Percentiles rank a stretch among this genome's conserved stretches.
Conservation (phyloP, 2,329 filamentous ascomycete species). For the Juglanconis juglandina region DNA sequence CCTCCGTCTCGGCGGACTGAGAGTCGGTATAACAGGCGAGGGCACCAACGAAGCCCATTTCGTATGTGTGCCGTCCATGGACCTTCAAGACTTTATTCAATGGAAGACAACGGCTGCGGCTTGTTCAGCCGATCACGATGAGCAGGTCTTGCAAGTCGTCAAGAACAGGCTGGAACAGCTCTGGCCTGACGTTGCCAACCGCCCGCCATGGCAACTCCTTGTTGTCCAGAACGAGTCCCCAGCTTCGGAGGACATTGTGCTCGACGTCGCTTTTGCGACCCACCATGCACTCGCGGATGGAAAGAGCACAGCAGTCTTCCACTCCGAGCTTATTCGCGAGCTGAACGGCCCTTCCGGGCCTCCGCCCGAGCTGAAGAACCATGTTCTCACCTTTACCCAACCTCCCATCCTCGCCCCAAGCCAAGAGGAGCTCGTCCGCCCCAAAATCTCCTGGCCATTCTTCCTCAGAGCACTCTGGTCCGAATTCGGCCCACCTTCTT, state of each 20-base stretch:
- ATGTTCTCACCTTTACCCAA: slow-evolving; percentile 30
- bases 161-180: slow-evolving; percentile 37
- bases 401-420: slow-evolving; percentile 32
- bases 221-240: slow-evolving; percentile 28
- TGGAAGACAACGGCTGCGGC: slow-evolving; percentile 24
- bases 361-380: slow-evolving; percentile 19
- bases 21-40: slow-evolving; percentile 45
- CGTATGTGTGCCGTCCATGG: slow-evolving; percentile 38
- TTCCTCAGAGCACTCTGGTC: slow-evolving; percentile 39
- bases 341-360: slow-evolving; percentile 29
- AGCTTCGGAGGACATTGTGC: slow-evolving; percentile 21
- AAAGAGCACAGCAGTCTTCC: slow-evolving; percentile 45
- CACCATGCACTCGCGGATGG: slow-evolving; percentile 56
- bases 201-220: slow-evolving; percentile 46
- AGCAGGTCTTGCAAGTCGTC: slow-evolving; percentile 30
- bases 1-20: slow-evolving; percentile 42
- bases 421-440: slow-evolving; percentile 39
- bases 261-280: slow-evolving; percentile 44
- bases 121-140: slow-evolving; percentile 23
- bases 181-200: slow-evolving; percentile 37
- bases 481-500: slow-evolving; percentile 36
- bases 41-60: slow-evolving; percentile 42
- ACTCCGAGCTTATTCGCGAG: slow-evolving; percentile 42
- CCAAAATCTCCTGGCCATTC: slow-evolving; percentile 38
- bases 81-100: slow-evolving; percentile 41